These are phyloP conservation scores for Torulaspora franciscae DNA, from an alignment of 805 yeast genomes.

Conservation along the genomic window DNA sequence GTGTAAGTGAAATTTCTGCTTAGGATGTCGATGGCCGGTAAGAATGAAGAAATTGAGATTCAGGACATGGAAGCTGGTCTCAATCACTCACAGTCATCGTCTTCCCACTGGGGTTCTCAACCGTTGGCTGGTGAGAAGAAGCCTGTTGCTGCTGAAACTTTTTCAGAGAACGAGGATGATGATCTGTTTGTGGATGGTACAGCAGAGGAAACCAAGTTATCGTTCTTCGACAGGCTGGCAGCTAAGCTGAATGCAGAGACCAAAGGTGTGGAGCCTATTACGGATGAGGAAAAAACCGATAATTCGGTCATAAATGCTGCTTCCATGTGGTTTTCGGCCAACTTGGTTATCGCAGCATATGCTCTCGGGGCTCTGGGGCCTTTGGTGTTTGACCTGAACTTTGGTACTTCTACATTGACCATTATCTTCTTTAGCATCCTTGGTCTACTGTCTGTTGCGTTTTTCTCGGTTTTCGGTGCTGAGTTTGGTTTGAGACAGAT, in stretches of 20 bases:
- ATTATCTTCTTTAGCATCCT: constrained; percentile 69
- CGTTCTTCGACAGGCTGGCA: constrained; percentile 23
- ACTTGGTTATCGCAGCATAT: constrained; percentile 79
- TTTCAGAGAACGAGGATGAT: constrained; percentile 8
- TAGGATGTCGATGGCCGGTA: constrained; percentile 1
- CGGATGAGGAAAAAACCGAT: constrained; percentile 72
- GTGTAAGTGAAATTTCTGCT: neutral
- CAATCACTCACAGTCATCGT: constrained; percentile 9
- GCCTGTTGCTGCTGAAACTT: constrained; percentile 2
- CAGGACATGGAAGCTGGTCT: constrained; percentile 9
- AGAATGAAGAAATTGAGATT: constrained; percentile 6
- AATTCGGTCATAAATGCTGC: constrained; percentile 63
- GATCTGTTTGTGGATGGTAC: constrained; percentile 14
- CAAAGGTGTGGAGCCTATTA: constrained; percentile 75
- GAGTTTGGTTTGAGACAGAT: constrained; percentile 84
- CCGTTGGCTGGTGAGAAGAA: constrained; percentile 8
- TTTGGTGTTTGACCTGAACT: constrained; percentile 58
- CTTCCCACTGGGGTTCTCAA: neutral
- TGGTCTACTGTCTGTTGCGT: constrained; percentile 76
- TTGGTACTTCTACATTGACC: constrained; percentile 63
- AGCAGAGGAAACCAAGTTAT: constrained; percentile 16
- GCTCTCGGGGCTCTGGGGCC: constrained; percentile 70
- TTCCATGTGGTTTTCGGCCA: constrained; percentile 88
- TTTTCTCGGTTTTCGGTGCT: constrained; percentile 77
- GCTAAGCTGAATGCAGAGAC: constrained; percentile 45